Evolutionary conservation across 1,284 basidiomycete genomes (phyloP).

Genomic region (Melanopsichium pennsylvanicum): DNA sequence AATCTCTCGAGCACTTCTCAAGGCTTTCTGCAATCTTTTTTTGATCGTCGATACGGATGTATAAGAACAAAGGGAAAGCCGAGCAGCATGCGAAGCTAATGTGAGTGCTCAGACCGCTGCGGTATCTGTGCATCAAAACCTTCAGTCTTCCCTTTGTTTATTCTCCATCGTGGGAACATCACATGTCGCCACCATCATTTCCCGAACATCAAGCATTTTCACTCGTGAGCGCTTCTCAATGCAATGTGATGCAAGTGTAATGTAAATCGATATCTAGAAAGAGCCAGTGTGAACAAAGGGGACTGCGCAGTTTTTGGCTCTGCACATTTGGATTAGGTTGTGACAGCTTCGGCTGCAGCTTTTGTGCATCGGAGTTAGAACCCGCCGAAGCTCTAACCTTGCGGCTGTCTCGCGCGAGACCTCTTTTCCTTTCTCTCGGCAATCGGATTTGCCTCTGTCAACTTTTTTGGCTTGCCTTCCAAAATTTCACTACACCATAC

Average conservation of each 20-base stretch:
- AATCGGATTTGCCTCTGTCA: constrained; percentile 6
- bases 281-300: constrained; percentile 19
- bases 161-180: not conserved
- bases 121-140: not conserved
- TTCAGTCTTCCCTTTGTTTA: constrained; percentile 1
- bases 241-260: constrained; percentile 1
- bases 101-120: constrained; percentile 8
- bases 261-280: not conserved
- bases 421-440: constrained; percentile 10
- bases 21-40: not conserved
- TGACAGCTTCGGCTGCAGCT: constrained; percentile 40
- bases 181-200: no score
- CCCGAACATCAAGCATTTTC: no score
- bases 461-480: constrained; percentile 5
- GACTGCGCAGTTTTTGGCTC: not conserved
- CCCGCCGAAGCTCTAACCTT: not conserved
- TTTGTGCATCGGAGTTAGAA: constrained; percentile 24
- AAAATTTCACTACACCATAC: constrained; percentile 14
- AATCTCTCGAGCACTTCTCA: no score
- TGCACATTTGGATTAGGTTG: constrained; percentile 37
- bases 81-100: constrained; percentile 1
- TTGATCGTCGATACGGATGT: not conserved
- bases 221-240: no score
- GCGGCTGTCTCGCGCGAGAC: constrained; percentile 15
- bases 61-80: constrained; percentile 15